phyloP scores from a whole-genome alignment of 768 basidiomycete genomes.

The Amanita thiersii region DNA sequence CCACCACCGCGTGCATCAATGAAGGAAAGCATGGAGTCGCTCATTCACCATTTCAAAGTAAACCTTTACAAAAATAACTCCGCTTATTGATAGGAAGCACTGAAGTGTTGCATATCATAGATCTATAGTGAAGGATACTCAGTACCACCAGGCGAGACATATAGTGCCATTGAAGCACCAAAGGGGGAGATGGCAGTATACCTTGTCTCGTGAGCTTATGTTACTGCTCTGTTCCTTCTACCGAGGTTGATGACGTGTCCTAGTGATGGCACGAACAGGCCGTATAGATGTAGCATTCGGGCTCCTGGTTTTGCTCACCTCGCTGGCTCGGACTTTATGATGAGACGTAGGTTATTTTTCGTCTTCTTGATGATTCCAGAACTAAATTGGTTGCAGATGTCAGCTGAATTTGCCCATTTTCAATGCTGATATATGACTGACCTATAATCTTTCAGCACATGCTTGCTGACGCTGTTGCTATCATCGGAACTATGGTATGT shows the following conservation, averaged over 20 bases:
- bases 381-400: conserved; percentile 29
- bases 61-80: conserved; percentile 6
- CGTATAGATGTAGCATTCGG: conserved; percentile 95
- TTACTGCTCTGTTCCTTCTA: neutral
- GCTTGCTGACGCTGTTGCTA: conserved; percentile 91
- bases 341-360: conserved; percentile 61
- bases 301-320: conserved; percentile 96
- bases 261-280: conserved; percentile 91
- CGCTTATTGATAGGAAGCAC: neutral
- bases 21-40: conserved; percentile 98
- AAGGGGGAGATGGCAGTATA: conserved; percentile 99
- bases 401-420: conserved; percentile 15
- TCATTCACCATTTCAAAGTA: conserved; percentile 98
- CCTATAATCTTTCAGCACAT: conserved; percentile 53
- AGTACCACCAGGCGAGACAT: conserved; percentile 94
- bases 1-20: conserved; percentile 95
- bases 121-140: conserved; percentile 96
- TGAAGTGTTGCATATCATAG: conserved; percentile 25
- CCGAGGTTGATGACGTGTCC: conserved; percentile 3
- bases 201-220: conserved; percentile 76
- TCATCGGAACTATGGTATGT: conserved; percentile 95
- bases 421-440: conserved; percentile 11
- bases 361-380: conserved; percentile 9
- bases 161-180: conserved; percentile 95
- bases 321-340: conserved; percentile 96